A percentile compares a stretch with the other conserved stretches of the same genome.
Conservation (phyloP, 2,329 filamentous ascomycete species). For the Rutstroemia sp. region DNA sequence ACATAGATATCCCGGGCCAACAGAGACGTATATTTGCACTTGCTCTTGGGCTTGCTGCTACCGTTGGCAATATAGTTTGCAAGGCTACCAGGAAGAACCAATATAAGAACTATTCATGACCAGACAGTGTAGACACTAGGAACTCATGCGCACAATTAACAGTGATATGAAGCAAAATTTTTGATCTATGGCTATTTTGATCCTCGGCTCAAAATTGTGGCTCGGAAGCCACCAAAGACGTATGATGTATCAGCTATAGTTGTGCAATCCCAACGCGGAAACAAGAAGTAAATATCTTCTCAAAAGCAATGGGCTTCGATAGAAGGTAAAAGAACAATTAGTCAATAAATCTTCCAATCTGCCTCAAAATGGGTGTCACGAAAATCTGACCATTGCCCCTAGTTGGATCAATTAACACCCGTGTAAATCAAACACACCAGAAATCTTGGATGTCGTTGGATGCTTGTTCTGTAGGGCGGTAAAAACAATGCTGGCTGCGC, state of each 20-base stretch:
- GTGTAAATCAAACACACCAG: conserved; percentile 6
- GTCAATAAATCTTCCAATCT: conserved; percentile 14
- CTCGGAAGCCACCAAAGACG: conserved; percentile 7
- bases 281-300: background rate
- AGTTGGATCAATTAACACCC: conserved; percentile 5
- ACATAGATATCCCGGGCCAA: too few relatives aligned
- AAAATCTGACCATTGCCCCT: conserved; percentile 7
- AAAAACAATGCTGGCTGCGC: conserved; percentile 1
- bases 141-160: too few relatives aligned
- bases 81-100: too few relatives aligned
- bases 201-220: conserved; percentile 9
- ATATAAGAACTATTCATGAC: too few relatives aligned
- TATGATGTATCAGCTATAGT: background rate
- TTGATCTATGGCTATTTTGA: background rate
- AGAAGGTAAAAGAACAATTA: conserved; percentile 4
- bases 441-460: conserved; percentile 1
- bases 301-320: background rate
- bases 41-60: too few relatives aligned
- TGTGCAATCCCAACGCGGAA: background rate
- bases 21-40: too few relatives aligned
- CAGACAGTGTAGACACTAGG: too few relatives aligned
- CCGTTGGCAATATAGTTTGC: too few relatives aligned
- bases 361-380: conserved; percentile 12
- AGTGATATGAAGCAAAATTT: background rate
- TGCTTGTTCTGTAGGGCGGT: background rate